These are phyloP conservation scores for Hansfordia pulvinata DNA, from an alignment of 2,329 filamentous ascomycete species.

Conservation along the genomic window DNA sequence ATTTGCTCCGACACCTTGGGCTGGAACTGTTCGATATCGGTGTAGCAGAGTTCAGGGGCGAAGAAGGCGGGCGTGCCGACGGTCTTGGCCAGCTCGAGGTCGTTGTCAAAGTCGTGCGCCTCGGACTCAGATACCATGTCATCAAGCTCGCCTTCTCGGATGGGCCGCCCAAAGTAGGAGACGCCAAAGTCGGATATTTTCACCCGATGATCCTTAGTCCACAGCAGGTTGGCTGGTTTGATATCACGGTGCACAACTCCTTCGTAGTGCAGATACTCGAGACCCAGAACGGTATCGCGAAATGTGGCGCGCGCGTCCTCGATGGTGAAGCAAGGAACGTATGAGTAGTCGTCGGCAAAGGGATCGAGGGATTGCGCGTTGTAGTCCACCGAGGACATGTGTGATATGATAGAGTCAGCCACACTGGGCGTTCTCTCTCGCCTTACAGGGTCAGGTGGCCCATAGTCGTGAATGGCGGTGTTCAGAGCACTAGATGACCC, in stretches of 20 bases:
- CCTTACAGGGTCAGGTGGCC: conserved; percentile 40
- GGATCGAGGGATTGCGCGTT: conserved; percentile 44
- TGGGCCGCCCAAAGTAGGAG: conserved; percentile 85
- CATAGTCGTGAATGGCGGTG: conserved; percentile 65
- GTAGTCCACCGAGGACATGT: conserved; percentile 53
- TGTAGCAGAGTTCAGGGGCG: conserved; percentile 89
- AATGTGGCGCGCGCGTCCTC: conserved; percentile 74
- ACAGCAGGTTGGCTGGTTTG: conserved; percentile 81
- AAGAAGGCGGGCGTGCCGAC: conserved; percentile 97
- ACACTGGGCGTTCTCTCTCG: conserved; percentile 67
- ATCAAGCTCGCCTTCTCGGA: conserved; percentile 68
- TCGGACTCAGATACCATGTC: conserved; percentile 69
- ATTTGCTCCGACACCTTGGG: conserved; percentile 84
- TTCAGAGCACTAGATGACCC: conserved; percentile 50
- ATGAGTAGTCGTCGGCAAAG: conserved; percentile 78
- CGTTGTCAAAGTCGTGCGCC: conserved; percentile 77
- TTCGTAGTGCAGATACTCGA: conserved; percentile 87
- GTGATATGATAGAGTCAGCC: conserved; percentile 61
- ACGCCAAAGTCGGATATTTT: conserved; percentile 99
- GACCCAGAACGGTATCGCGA: conserved; percentile 79
- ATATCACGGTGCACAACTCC: conserved; percentile 77
- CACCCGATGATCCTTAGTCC: conserved; percentile 71
- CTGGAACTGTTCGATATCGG: conserved; percentile 55
- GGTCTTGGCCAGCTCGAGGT: conserved; percentile 93
- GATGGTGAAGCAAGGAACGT: conserved; percentile 86